phyloP scores from a whole-genome alignment of 2,329 filamentous ascomycete species.

The Dactylellina leptospora region DNA sequence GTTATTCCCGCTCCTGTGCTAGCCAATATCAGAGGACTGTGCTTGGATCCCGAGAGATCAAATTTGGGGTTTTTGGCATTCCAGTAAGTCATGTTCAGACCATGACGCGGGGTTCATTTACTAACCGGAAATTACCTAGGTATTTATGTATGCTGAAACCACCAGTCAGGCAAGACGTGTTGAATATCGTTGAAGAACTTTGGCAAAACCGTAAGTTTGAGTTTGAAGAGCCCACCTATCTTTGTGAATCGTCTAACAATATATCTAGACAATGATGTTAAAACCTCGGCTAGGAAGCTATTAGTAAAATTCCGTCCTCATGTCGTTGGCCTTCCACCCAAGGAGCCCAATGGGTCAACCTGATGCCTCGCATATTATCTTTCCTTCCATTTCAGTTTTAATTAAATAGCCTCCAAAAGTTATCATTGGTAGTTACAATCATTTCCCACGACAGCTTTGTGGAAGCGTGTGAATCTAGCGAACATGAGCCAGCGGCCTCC shows the following conservation, averaged over 20 bases:
- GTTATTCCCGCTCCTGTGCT: slow-evolving; percentile 77
- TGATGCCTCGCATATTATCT: neutral
- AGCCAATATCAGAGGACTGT: slow-evolving; percentile 74
- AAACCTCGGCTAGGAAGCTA: slow-evolving; percentile 42
- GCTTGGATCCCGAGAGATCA: slow-evolving; percentile 72
- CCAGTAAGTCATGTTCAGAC: slow-evolving; percentile 64
- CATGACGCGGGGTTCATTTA: neutral
- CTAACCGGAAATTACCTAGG: slow-evolving; percentile 34
- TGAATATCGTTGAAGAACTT: slow-evolving; percentile 73
- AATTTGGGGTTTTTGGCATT: slow-evolving; percentile 72
- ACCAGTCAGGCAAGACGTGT: slow-evolving; percentile 70
- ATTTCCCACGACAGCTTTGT: too few relatives aligned
- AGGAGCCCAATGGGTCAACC: slow-evolving; percentile 15
- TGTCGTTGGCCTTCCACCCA: slow-evolving; percentile 39
- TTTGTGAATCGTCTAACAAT: slow-evolving; percentile 10
- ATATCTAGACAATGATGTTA: slow-evolving; percentile 43
- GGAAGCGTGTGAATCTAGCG: too few relatives aligned
- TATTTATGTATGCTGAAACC: slow-evolving; percentile 72
- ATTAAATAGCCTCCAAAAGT: neutral
- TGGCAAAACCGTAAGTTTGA: slow-evolving; percentile 71
- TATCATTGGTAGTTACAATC: neutral
- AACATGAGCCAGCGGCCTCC: too few relatives aligned
- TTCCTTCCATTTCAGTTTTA: neutral
- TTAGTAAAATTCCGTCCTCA: slow-evolving; percentile 49
- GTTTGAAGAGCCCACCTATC: slow-evolving; percentile 49